A percentile compares a stretch with the other conserved stretches of the same genome.
Evolutionary conservation across 306 rosid species (phyloP).

Genomic region (Senna siamea): DNA sequence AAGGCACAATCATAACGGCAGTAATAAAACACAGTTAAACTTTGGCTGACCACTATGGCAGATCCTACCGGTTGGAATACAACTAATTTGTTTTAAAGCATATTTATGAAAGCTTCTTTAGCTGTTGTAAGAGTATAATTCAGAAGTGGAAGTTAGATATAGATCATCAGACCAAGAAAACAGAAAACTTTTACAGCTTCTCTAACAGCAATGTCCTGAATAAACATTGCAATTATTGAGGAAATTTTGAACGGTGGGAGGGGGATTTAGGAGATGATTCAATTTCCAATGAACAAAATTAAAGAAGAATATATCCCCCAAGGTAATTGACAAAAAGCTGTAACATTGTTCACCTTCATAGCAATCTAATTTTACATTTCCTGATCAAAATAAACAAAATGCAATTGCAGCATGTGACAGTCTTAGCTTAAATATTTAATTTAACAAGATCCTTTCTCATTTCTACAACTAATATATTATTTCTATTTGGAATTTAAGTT

Average conservation of each 20-base stretch:
- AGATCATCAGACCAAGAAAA: conserved; percentile 35
- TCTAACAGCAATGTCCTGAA: conserved; percentile 5
- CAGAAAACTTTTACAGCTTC: conserved; percentile 12
- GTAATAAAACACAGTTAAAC: conserved; percentile 32
- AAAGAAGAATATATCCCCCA: conserved; percentile 2
- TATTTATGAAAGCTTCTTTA: conserved; percentile 10
- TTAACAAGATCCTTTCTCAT: neutral
- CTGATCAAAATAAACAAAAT: conserved; percentile 3
- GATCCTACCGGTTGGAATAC: conserved; percentile 12
- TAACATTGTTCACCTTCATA: conserved; percentile 15
- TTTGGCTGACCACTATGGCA: neutral
- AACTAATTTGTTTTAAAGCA: conserved; percentile 12
- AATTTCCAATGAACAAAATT: conserved; percentile 9
- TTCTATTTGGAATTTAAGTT: conserved; percentile 20
- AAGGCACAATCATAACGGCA: conserved; percentile 24
- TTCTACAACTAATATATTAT: conserved; percentile 16
- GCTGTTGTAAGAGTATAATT: conserved; percentile 26
- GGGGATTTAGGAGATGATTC: neutral
- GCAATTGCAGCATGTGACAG: conserved; percentile 3
- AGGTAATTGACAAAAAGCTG: neutral
- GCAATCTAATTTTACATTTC: conserved; percentile 22
- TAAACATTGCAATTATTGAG: neutral
- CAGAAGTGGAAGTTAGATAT: conserved; percentile 15
- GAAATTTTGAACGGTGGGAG: neutral
- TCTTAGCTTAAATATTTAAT: neutral